Evolutionary conservation across 2,329 filamentous ascomycete species (phyloP).

Genomic region (Nemania sp.): DNA sequence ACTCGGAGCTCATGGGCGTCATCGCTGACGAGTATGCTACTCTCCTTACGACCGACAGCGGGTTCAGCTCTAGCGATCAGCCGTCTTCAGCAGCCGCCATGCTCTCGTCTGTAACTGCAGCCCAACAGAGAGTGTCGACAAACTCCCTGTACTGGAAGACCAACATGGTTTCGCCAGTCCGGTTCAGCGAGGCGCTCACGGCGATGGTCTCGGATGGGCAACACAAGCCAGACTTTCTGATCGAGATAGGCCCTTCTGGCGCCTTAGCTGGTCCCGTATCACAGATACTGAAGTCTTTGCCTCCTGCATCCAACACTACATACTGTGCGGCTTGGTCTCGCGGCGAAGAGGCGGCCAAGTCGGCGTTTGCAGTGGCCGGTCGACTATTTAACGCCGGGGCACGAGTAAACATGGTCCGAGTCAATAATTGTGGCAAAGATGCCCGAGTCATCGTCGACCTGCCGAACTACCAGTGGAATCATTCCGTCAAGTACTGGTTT

Average conservation of each 20-base stretch:
- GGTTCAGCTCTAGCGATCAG: neutral
- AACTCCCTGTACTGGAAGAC: constrained; percentile 34
- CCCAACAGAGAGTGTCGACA: neutral
- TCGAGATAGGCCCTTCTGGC: constrained; percentile 33
- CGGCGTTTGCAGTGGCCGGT: constrained; percentile 30
- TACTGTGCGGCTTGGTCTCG: constrained; percentile 23
- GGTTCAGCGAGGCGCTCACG: constrained; percentile 23
- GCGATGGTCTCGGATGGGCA: neutral
- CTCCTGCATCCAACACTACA: neutral
- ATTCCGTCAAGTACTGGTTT: constrained; percentile 29
- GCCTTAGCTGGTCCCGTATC: constrained; percentile 30
- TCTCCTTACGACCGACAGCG: constrained; percentile 2
- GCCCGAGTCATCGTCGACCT: constrained; percentile 28
- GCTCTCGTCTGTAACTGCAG: constrained; percentile 19
- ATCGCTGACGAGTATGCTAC: constrained; percentile 21
- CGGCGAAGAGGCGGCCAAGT: constrained; percentile 13
- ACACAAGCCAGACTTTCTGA: constrained; percentile 22
- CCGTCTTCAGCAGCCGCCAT: neutral
- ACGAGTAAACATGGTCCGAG: constrained; percentile 21
- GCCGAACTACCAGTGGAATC: constrained; percentile 36
- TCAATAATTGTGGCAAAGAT: constrained; percentile 26
- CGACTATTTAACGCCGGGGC: constrained; percentile 25
- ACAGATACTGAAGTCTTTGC: constrained; percentile 29
- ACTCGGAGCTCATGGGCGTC: constrained; percentile 19
- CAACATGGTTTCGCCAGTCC: constrained; percentile 38